Percentiles rank a stretch among this genome's conserved stretches.
Conservation (phyloP, 805 yeast species). For the Scheffersomyces amazonensis region DNA sequence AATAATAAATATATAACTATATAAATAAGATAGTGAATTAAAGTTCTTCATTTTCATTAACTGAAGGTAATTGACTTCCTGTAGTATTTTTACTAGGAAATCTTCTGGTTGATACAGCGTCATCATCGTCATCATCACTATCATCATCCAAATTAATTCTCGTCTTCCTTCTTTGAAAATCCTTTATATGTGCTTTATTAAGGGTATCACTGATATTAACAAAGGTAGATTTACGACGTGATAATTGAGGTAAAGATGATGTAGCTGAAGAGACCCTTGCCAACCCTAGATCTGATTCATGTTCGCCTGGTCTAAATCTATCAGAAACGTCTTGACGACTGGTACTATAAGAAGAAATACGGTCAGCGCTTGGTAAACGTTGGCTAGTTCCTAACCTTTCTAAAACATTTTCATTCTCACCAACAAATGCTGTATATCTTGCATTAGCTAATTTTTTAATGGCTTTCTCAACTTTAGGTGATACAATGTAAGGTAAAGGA, state of each 20-base stretch:
- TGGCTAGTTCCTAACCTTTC: neutral
- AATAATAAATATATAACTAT: no score
- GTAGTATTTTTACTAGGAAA: neutral
- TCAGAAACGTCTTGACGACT: neutral
- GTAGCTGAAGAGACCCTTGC: constrained; percentile 1
- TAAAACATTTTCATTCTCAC: neutral
- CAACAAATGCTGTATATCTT: constrained; percentile 6
- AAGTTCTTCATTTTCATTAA: neutral
- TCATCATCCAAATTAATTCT: constrained; percentile 24
- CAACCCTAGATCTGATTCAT: constrained; percentile 11
- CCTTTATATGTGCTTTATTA: constrained; percentile 78
- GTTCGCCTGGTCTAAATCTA: constrained; percentile 5
- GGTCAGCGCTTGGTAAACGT: neutral
- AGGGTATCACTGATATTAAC: constrained; percentile 51
- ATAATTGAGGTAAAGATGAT: constrained; percentile 3
- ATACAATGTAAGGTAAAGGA: constrained; percentile 71
- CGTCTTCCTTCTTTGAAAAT: constrained; percentile 67
- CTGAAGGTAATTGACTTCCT: neutral
- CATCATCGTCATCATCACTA: constrained; percentile 36
- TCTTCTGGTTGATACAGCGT: constrained; percentile 9
- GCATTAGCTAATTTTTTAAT: constrained; percentile 34
- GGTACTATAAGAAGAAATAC: constrained; percentile 1
- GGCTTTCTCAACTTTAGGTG: constrained; percentile 31
- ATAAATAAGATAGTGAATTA: neutral
- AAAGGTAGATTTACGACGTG: constrained; percentile 30